Percentiles rank a stretch among this genome's conserved stretches.
Conservation (phyloP, 306 rosid genomes). For the Pachyrhizus erosus region DNA sequence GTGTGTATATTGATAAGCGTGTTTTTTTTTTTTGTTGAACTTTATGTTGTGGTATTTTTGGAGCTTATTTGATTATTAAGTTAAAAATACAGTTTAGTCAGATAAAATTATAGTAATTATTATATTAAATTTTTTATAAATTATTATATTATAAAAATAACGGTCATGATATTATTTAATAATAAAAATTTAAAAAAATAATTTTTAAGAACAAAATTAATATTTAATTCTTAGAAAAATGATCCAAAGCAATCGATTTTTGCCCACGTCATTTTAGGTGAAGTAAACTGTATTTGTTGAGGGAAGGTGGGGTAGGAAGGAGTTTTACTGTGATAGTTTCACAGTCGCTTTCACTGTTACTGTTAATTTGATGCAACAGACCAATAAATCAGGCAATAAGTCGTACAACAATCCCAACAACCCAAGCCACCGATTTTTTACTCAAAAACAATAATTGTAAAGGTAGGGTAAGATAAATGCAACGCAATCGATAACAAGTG, state of each 20-base stretch:
- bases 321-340: slow-evolving; percentile 5
- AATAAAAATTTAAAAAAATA: too few relatives aligned
- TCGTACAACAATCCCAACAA: slow-evolving; percentile 34
- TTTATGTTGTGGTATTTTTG: too few relatives aligned
- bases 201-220: too few relatives aligned
- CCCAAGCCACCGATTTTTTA: background rate
- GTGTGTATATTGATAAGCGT: too few relatives aligned
- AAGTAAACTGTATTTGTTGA: slow-evolving; percentile 1
- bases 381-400: background rate
- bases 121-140: too few relatives aligned
- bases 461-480: slow-evolving; percentile 19
- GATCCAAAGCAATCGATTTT: background rate
- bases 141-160: too few relatives aligned
- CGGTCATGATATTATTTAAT: too few relatives aligned
- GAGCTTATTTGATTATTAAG: too few relatives aligned
- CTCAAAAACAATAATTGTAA: slow-evolving; percentile 26
- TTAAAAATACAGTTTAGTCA: too few relatives aligned
- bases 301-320: slow-evolving; percentile 32
- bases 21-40: too few relatives aligned
- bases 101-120: too few relatives aligned
- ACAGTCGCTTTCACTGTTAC: slow-evolving; percentile 11
- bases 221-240: too few relatives aligned
- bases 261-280: background rate
- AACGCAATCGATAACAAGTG: background rate
- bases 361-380: slow-evolving; percentile 27